These are phyloP conservation scores for Alternaria arbusti DNA, from an alignment of 2,329 filamentous ascomycete genomes.

Conservation along the genomic window DNA sequence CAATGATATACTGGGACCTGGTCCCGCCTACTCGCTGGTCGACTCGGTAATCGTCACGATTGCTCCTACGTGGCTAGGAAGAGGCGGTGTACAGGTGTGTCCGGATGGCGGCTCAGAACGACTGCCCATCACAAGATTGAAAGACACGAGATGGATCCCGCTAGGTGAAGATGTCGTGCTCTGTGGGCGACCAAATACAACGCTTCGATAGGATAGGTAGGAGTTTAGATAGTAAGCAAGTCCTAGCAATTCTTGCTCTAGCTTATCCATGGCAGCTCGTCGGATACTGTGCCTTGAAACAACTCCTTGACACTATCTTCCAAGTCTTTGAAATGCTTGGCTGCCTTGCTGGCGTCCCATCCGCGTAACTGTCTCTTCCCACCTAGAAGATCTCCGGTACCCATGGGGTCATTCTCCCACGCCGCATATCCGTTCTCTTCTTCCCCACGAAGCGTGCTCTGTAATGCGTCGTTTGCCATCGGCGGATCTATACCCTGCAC, in stretches of 20 bases:
- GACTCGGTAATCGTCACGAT: slow-evolving; percentile 86
- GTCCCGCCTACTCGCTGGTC: slow-evolving; percentile 55
- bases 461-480: slow-evolving; percentile 46
- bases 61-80: slow-evolving; percentile 87
- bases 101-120: slow-evolving; percentile 64
- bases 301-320: slow-evolving; percentile 40
- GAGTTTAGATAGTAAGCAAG: neutral
- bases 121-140: slow-evolving; percentile 68
- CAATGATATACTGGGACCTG: slow-evolving; percentile 70
- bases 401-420: slow-evolving; percentile 51
- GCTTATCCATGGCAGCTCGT: slow-evolving; percentile 36
- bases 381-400: slow-evolving; percentile 41
- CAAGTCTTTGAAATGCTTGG: slow-evolving; percentile 29
- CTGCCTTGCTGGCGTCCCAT: slow-evolving; percentile 38
- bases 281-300: slow-evolving; percentile 26
- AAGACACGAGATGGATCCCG: slow-evolving; percentile 73
- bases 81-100: slow-evolving; percentile 78
- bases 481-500: slow-evolving; percentile 56
- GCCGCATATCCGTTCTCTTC: slow-evolving; percentile 44
- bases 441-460: slow-evolving; percentile 47
- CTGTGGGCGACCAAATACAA: slow-evolving; percentile 65
- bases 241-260: neutral
- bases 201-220: neutral
- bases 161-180: slow-evolving; percentile 84
- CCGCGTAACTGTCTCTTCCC: slow-evolving; percentile 51